Percentiles rank a stretch among this genome's conserved stretches.
Evolutionary conservation across 768 basidiomycete genomes (phyloP).

Genomic region (Mycena galericulata): DNA sequence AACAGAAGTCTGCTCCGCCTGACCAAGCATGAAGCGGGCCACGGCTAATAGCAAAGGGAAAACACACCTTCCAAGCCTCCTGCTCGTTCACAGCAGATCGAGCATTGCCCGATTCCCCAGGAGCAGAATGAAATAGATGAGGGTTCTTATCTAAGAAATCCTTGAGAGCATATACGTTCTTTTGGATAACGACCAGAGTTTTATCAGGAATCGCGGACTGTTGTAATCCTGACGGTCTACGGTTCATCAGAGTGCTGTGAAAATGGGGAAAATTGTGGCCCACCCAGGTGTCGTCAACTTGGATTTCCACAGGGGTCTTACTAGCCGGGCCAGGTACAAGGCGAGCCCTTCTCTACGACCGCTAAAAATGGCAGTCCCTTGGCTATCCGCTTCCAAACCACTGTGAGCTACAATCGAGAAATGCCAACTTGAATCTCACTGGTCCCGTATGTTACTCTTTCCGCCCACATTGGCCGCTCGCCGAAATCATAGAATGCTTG

Average conservation of each 20-base stretch:
- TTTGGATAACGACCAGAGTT: conserved; percentile 76
- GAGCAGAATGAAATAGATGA: conserved; percentile 86
- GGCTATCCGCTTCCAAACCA: conserved; percentile 63
- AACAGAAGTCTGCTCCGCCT: conserved; percentile 90
- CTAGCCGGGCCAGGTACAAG: conserved; percentile 85
- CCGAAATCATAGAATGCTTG: conserved; percentile 91
- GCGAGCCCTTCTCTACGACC: conserved; percentile 91
- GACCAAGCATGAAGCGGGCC: conserved; percentile 2
- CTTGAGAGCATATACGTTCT: conserved; percentile 82
- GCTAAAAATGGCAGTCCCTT: conserved; percentile 84
- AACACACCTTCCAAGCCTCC: conserved; percentile 87
- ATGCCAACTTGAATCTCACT: conserved; percentile 53
- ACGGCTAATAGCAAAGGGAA: conserved; percentile 2
- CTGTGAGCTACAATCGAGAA: conserved; percentile 3
- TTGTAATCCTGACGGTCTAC: conserved; percentile 59
- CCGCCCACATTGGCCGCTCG: conserved; percentile 86
- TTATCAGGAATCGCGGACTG: conserved; percentile 74
- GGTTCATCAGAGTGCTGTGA: conserved; percentile 6
- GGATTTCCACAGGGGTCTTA: conserved; percentile 89
- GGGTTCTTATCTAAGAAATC: conserved; percentile 85
- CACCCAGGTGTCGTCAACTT: conserved; percentile 79
- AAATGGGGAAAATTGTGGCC: conserved; percentile 37
- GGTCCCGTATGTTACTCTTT: conserved; percentile 81
- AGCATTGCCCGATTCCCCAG: conserved; percentile 71
- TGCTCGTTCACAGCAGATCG: conserved; percentile 76